A percentile compares a stretch with the other conserved stretches of the same genome.
These are phyloP conservation scores for Pseudevernia furfuracea DNA, from an alignment of 495 filamentous ascomycete genomes.

Conservation along the genomic window DNA sequence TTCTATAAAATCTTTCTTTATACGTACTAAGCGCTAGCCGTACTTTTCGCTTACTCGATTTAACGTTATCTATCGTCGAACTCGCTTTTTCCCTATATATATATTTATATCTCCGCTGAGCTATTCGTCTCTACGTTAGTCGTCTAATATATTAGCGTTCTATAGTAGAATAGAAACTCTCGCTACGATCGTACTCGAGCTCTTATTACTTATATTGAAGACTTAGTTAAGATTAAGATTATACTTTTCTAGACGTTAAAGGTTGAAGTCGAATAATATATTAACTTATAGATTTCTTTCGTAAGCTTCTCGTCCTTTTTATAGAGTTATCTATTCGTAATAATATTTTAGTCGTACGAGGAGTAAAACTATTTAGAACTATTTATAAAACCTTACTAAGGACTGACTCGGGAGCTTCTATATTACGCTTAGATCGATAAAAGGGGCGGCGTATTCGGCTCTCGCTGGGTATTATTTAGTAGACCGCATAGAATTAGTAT, in stretches of 20 bases:
- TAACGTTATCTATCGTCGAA: constrained; percentile 27
- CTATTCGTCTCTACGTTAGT: constrained; percentile 27
- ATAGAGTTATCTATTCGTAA: constrained; percentile 36
- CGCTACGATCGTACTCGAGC: constrained; percentile 17
- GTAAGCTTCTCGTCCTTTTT: constrained; percentile 31
- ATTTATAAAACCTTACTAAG: constrained; percentile 13
- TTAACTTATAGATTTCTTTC: constrained; percentile 36
- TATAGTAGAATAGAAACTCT: constrained; percentile 31
- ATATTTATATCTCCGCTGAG: constrained; percentile 27
- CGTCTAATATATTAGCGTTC: constrained; percentile 22
- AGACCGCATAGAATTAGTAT: constrained; percentile 30
- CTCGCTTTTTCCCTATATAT: constrained; percentile 22
- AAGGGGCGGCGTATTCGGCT: not conserved
- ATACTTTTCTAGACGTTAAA: constrained; percentile 21
- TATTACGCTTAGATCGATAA: not conserved
- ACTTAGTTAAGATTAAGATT: constrained; percentile 19
- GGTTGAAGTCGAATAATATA: constrained; percentile 35
- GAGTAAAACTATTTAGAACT: constrained; percentile 30
- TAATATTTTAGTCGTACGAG: constrained; percentile 32
- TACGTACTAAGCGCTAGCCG: constrained; percentile 29
- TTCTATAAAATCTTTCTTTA: constrained; percentile 34
- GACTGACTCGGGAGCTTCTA: constrained; percentile 11
- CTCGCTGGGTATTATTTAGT: constrained; percentile 12
- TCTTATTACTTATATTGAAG: constrained; percentile 18
- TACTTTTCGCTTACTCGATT: constrained; percentile 27